Evolutionary conservation across 2,329 filamentous ascomycete species (phyloP), one percentile per base, ranked within the genome.

Genomic region (Ophioceras dolichostomum): DNA sequence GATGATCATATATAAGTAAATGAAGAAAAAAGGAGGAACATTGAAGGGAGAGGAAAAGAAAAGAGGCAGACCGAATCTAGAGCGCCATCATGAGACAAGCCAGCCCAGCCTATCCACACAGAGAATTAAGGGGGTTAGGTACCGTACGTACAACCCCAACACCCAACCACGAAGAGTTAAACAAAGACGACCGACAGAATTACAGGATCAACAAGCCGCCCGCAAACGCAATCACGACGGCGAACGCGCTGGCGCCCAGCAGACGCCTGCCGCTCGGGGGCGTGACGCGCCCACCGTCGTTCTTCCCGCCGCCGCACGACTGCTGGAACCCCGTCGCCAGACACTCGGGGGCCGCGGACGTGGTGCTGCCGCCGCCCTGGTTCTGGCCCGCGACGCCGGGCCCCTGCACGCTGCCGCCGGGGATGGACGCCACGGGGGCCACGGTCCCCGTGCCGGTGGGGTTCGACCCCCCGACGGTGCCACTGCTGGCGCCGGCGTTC

Each of bases 271-370:
- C 44, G 34, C 42, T 40, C 24, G 34, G 24, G 2, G 35, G 4
- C 4, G 20, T 37, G 10, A 40, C 43, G 13, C 44, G 41, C 16
- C 41, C 43, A 13, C 48, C 49, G n/a, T 49, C 47, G 33, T 45
- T 51, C 33, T 58, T 63, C 9, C 51, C 51, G 39, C 52, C 52
- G 42, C 48, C 47, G 47, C 62, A 65, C 40, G 53, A 46, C 46
- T 67, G 62, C 39, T 56, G 54, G 47, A 69, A 70, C 34, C 54
- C 54, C 22, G 45, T 54, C 7, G 52, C 44, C 10, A 54, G 45
- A 45, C 65, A 68, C 40, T 51, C 48, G 14, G 47, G 40, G 12
- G 50, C 20, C 16, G 32, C 20, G 13, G 24, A 13, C 47, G 45
- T 4, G 2, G 28, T n/a, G 3, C 38, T 38, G 28, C 40, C 42